These are phyloP conservation scores for Podospora conica DNA, from an alignment of 495 filamentous ascomycete species.

Conservation along the genomic window DNA sequence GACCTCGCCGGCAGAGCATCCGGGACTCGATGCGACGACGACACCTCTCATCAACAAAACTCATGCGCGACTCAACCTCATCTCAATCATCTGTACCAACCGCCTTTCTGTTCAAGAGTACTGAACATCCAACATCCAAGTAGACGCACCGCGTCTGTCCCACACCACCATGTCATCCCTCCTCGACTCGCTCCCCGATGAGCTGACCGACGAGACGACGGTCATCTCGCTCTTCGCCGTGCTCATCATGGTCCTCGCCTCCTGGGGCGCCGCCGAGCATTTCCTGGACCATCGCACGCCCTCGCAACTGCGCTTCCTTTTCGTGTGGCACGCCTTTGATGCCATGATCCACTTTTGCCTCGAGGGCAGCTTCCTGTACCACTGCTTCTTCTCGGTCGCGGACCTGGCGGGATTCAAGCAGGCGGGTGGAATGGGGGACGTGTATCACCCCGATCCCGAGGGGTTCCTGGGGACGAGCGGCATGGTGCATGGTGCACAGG, in stretches of 20 bases:
- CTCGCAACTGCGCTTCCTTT: slow-evolving; percentile 56
- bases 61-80: background rate
- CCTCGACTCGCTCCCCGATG: slow-evolving; percentile 25
- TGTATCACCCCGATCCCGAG: slow-evolving; percentile 33
- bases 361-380: slow-evolving; percentile 85
- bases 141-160: background rate
- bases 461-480: slow-evolving; percentile 42
- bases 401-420: slow-evolving; percentile 23
- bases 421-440: background rate
- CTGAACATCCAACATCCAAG: background rate
- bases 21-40: background rate
- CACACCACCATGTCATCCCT: background rate
- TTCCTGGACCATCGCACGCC: slow-evolving; percentile 36
- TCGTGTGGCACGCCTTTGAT: slow-evolving; percentile 94
- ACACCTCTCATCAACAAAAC: background rate
- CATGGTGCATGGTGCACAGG: slow-evolving; percentile 65
- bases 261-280: slow-evolving; percentile 40
- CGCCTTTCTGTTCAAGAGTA: background rate
- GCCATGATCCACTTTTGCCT: slow-evolving; percentile 81
- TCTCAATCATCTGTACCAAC: background rate
- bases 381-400: slow-evolving; percentile 78
- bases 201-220: slow-evolving; percentile 50
- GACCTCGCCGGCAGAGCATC: background rate
- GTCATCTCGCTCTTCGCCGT: slow-evolving; percentile 48
- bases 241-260: slow-evolving; percentile 40